These are phyloP conservation scores for Tylopilus plumbeoviolaceoides DNA, from an alignment of 768 basidiomycete genomes.

Conservation along the genomic window DNA sequence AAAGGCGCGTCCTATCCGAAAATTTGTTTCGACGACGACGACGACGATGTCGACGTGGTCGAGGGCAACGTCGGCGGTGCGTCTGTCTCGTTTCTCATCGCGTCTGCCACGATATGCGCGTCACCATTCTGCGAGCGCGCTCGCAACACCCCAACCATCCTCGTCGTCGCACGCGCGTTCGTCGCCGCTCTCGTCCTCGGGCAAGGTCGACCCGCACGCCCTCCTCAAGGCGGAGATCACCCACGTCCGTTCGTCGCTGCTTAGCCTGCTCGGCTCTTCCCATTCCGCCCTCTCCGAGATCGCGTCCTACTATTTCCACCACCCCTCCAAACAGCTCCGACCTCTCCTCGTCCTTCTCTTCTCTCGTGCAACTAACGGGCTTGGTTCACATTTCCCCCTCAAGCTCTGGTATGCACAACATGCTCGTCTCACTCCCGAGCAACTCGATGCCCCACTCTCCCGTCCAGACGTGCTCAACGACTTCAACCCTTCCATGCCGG, in stretches of 20 bases:
- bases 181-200: slow-evolving; percentile 17
- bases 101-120: slow-evolving; percentile 25
- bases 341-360: slow-evolving; percentile 88
- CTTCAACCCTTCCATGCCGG: slow-evolving; percentile 85
- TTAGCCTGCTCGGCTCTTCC: slow-evolving; percentile 79
- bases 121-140: slow-evolving; percentile 38
- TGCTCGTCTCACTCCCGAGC: slow-evolving; percentile 48
- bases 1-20: neutral
- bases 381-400: slow-evolving; percentile 60
- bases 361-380: slow-evolving; percentile 88
- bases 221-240: slow-evolving; percentile 72
- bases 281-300: slow-evolving; percentile 86
- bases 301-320: slow-evolving; percentile 88
- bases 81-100: slow-evolving; percentile 12
- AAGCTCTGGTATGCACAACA: slow-evolving; percentile 63
- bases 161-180: slow-evolving; percentile 8
- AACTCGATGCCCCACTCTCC: slow-evolving; percentile 77
- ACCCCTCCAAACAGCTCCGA: slow-evolving; percentile 86
- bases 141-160: slow-evolving; percentile 30
- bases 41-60: slow-evolving; percentile 23
- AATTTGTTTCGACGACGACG: slow-evolving; percentile 3
- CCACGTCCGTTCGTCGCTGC: slow-evolving; percentile 64
- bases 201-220: slow-evolving; percentile 55
- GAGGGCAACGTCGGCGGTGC: slow-evolving; percentile 12
- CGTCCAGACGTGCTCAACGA: slow-evolving; percentile 83